phyloP scores from a whole-genome alignment of 345 rosid species.

The Pistacia vera region DNA sequence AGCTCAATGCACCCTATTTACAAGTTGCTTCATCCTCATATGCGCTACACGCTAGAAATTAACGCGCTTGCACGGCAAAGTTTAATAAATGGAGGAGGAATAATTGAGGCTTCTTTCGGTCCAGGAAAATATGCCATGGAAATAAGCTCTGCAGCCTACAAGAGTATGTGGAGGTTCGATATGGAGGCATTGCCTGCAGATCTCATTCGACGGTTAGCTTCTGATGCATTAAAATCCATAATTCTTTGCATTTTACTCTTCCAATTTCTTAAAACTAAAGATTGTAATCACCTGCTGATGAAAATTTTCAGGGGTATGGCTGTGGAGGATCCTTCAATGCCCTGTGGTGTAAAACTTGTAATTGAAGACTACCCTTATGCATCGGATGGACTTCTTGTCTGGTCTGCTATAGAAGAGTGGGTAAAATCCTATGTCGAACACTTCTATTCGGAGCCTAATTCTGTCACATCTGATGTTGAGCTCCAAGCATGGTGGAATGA shows the following conservation, averaged over 20 bases:
- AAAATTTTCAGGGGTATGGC: conserved; percentile 79
- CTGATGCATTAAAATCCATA: conserved; percentile 1
- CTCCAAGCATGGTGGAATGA: conserved; percentile 96
- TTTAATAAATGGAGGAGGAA: conserved; percentile 88
- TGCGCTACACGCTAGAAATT: conserved; percentile 92
- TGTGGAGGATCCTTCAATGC: conserved; percentile 77
- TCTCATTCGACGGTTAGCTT: conserved; percentile 72
- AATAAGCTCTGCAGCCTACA: conserved; percentile 86
- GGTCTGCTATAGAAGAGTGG: conserved; percentile 81
- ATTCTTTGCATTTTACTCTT: neutral
- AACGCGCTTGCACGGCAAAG: conserved; percentile 91
- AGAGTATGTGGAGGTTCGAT: conserved; percentile 81
- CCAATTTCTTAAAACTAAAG: neutral
- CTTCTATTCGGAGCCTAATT: conserved; percentile 66
- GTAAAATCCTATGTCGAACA: conserved; percentile 72
- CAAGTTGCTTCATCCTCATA: conserved; percentile 84
- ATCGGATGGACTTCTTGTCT: conserved; percentile 82
- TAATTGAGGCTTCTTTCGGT: conserved; percentile 86
- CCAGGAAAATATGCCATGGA: conserved; percentile 85
- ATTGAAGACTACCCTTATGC: conserved; percentile 97
- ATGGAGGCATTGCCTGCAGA: conserved; percentile 96
- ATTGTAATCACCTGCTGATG: neutral
- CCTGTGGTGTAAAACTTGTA: conserved; percentile 70
- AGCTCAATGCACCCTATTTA: conserved; percentile 88
- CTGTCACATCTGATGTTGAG: conserved; percentile 68